Evolutionary conservation across 2,329 filamentous ascomycete species (phyloP), one percentile per base, ranked within the genome.

Genomic region (Pyricularia pennisetigena): DNA sequence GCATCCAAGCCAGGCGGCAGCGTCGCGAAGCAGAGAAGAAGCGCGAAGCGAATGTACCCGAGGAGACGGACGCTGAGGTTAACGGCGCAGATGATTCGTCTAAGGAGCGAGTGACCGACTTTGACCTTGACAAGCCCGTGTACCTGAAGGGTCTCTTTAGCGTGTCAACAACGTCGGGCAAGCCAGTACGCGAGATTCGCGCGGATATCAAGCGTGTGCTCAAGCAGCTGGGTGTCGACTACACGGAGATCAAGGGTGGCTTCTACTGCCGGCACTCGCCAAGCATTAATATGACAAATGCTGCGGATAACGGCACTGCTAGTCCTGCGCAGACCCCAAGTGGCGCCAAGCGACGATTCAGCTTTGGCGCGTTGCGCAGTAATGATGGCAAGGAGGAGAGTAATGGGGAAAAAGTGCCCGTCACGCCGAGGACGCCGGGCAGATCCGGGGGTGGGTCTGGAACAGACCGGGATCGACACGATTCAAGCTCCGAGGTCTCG

Each of bases 141-240:
- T 98, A 91, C 77, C 86, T 99, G 69, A 99, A 98, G 79, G 95
- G 95, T 4, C 84, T 99, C 23, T 98, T 99, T 80, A 98, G 94
- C 74, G 95, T 98, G 68, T 96, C 93, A 4, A 99, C 95, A 0
- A 99, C 95, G 7, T 97, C 93, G 69, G 95, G 90, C 75, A 97
- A 96, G 76, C 92, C 94, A 0, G 86, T 98, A 12, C 83, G 88
- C 0, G 88, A 93, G 69, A 99, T 99, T 71, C 88, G 94, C 57
- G 83, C 88, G 7, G 95, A 99, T 75, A 92, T 99, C 73, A 96
- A 96, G 75, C 86, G 94, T 66, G 95, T 98, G 2, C 80, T 99
- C 67, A 90, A 89, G 72, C 90, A 94, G 76, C 86, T 98, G 20
- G 91, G 92, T 20, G 93, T 98, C n/a, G 91, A 96, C 14, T 97